Base-by-base conservation (phyloP, 768 basidiomycete species). In the Holtermanniella nyarrowii region DNA sequence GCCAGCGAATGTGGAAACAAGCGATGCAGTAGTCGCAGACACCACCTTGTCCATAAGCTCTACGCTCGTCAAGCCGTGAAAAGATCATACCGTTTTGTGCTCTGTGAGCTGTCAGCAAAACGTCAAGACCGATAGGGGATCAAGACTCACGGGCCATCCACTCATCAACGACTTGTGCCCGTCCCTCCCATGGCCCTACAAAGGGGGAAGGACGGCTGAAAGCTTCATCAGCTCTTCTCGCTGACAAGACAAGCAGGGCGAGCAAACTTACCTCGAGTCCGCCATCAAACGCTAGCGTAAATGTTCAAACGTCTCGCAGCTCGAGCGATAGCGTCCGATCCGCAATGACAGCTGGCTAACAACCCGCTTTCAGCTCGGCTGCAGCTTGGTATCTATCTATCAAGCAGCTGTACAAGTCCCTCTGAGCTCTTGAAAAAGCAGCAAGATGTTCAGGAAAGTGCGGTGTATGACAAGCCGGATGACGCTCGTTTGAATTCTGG, bases 1-100 rank as follows among this genome's bases (percentile, higher is more conserved):
- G 46, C 90, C 90, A 51, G 85, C 85, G 64, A 93, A 80, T 13
- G 91, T 95, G 44, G 89, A 90, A 58, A 90, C 79, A 71, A 90
- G 85, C 62, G 88, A 89, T 46, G 89, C 89, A 40, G 86, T 82
- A 54, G 91, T 81, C 27, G 90, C 89, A 64, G 86, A 88, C 37
- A 85, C 86, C 64, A 88, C 84, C 47, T 67, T 42, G 27, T 25
- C n/a, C 25, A 16, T 20, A 42, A 46, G 3, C 26, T 22, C 4
- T 21, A 24, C 23, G 23, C 10, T 37, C 31, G 13, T 26, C 21
- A 5, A 42, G 20, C 18, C 16, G 44, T 26, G n/a, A 18, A 11
- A 16, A n/a, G 3, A n/a, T 58, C 59, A 31, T 20, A 63, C 66
- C 3, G 65, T 64, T 56, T 68, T 68, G 48, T 68, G 59, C 31